Conservation (phyloP, 805 yeast genomes). For the Yarrowia sp. region DNA sequence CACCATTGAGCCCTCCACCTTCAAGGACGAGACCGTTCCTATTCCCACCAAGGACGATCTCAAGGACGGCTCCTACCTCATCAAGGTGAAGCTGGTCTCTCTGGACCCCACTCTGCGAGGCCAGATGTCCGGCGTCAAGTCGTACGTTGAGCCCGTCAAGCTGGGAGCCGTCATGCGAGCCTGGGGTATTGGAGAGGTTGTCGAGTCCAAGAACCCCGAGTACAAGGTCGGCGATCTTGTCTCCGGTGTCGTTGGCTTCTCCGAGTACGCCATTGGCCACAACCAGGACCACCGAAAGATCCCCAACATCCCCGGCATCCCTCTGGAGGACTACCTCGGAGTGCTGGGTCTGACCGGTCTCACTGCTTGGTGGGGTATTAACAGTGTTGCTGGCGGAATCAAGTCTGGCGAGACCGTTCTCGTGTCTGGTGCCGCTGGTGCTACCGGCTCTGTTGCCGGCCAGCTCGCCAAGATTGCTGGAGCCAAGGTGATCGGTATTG, state of each 20-base stretch:
- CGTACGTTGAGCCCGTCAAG: conserved; percentile 37
- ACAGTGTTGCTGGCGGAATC: conserved; percentile 66
- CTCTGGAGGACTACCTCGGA: conserved; percentile 36
- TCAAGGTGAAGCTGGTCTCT: conserved; percentile 33
- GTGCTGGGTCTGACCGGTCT: conserved; percentile 55
- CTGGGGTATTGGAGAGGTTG: conserved; percentile 39
- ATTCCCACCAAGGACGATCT: conserved; percentile 33
- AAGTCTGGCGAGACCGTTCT: conserved; percentile 73
- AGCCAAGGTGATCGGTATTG: conserved; percentile 84
- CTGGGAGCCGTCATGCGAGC: conserved; percentile 37
- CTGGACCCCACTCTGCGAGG: conserved; percentile 40
- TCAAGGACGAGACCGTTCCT: conserved; percentile 28
- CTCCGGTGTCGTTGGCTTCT: conserved; percentile 17
- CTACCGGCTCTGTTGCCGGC: conserved; percentile 76
- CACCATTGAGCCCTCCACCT: conserved; percentile 13
- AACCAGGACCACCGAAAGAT: conserved; percentile 27
- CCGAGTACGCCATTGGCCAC: conserved; percentile 34
- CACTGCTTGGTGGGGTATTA: conserved; percentile 75
- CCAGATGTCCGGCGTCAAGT: conserved; percentile 37
- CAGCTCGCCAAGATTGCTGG: conserved; percentile 71
- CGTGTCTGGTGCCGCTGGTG: conserved; percentile 96
- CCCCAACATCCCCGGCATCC: conserved; percentile 36
- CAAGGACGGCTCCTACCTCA: conserved; percentile 25
- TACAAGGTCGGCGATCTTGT: conserved; percentile 26
- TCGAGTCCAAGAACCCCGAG: conserved; percentile 37